Base-by-base conservation (phyloP, 768 basidiomycete genomes). In the Phaeotremella skinneri region DNA sequence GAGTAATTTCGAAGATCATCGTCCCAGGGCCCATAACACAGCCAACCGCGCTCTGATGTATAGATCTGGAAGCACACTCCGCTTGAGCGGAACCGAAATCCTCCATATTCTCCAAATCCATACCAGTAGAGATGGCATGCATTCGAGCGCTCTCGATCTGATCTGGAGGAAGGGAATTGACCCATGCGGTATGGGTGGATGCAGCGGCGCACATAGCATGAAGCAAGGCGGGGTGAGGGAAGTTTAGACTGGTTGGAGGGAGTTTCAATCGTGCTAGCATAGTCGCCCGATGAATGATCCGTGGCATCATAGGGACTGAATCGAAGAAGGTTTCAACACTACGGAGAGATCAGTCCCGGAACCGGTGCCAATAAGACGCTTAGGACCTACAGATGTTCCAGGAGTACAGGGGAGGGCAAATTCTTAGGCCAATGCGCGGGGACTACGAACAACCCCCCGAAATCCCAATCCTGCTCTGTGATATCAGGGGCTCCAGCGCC, bases 181-280 rank as follows among this genome's bases (percentile, higher is more conserved):
- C 75, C 60, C 71, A 85, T 16, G 85, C 84, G 1, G 87, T 89
- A 64, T 89, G 90, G 21, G 86, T 78, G 57, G 88, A 85, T 16
- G 87, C 86, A 32, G 86, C 80, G 1, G 89, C 90, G 75, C 89
- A 90, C 50, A 93, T 88, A n/a, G 89, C 88, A 70, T 93, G 90
- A 0, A 93, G 81, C 39, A 91, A 77, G 7, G 86, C 81, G 4
- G 82, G 72, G 30, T 82, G 81, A 6, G 91, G 91, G 68, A 90
- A 93, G 56, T 85, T 83, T 3, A 84, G 82, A 63, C 89, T 86
- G 23, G 79, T 81, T 0, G 87, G 86, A 0, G 87, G 83, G 3
- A 89, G 78, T 0, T 82, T 77, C 41, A 91, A 81, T 0, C 84
- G 80, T 11, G 82, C 78, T 74, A 89, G 79, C 66, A 92, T 89